phyloP scores from a whole-genome alignment of 1,284 basidiomycete species.

The Leccinum subrobustum region DNA sequence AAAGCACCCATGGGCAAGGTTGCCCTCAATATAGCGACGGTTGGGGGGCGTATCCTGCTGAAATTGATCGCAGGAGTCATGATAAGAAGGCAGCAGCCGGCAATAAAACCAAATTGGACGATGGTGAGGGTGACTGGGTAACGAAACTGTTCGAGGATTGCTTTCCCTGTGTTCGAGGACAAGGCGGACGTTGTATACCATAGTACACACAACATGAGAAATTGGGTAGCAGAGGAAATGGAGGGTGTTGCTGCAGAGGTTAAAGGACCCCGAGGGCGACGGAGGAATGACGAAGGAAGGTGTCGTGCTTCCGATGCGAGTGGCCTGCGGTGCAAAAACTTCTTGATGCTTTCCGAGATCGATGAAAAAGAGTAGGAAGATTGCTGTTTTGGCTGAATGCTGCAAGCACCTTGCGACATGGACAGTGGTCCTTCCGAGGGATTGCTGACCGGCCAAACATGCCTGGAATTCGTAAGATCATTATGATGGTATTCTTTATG shows the following conservation, averaged over 20 bases:
- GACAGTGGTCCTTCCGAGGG: conserved; percentile 12
- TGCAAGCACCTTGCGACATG: conserved; percentile 10
- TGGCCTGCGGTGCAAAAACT: conserved; percentile 19
- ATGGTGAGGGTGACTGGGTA: conserved; percentile 94
- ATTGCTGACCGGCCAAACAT: conserved; percentile 29
- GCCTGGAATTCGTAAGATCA: conserved; percentile 13
- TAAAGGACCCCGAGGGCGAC: conserved; percentile 23
- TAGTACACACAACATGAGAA: conserved; percentile 67
- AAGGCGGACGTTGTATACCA: conserved; percentile 87
- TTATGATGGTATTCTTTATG: conserved; percentile 20
- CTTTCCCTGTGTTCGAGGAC: conserved; percentile 88
- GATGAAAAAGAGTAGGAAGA: conserved; percentile 10
- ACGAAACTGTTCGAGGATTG: conserved; percentile 83
- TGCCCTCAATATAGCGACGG: conserved; percentile 67
- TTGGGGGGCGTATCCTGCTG: conserved; percentile 68
- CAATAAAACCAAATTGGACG: conserved; percentile 95
- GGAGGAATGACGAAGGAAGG: conserved; percentile 27
- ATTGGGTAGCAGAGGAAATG: conserved; percentile 38
- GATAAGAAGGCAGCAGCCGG: conserved; percentile 79
- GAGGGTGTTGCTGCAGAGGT: conserved; percentile 16
- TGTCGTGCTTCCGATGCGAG: conserved; percentile 9
- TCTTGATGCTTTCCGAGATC: conserved; percentile 20
- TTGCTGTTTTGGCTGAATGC: conserved; percentile 1
- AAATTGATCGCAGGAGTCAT: conserved; percentile 73
- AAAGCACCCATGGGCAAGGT: conserved; percentile 94